Base-by-base conservation (phyloP, 2,329 filamentous ascomycete genomes). In the Talaromyces marneffei region DNA sequence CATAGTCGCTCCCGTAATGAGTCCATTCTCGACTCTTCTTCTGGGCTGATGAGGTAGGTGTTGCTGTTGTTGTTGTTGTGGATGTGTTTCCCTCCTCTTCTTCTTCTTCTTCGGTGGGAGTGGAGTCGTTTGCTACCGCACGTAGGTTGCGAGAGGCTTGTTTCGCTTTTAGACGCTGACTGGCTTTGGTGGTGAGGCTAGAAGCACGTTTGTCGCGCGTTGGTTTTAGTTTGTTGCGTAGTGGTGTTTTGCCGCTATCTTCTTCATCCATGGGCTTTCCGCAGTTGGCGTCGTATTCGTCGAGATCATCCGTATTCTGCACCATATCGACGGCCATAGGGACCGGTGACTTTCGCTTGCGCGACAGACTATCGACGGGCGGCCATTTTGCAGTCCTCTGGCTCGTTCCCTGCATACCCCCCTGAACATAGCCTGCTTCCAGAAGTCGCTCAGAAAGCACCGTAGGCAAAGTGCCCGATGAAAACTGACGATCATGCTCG, bases 371-470 rank as follows among this genome's bases (percentile, higher is more conserved):
- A 63, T 73, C 69, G 58, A 60, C 67, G 61, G 62, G 69, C 63
- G 58, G 56, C 60, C 60, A 62, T 48, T 48, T 48, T 8, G 48
- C 27, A 66, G 65, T 50, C 66, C 64, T 52, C 60, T 23, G 57
- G 37, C 60, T 65, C 62, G 20, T 35, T 27, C 37, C 48, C 10
- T 42, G 27, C 16, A 31, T n/a, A 23, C 23, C 27, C 1, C 25
- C 23, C 16, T 40, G 31, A 37, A 44, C 33, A 29, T 53, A 18
- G 4, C 33, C 27, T 16, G 50, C 68, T 60, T 74, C 70, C 5
- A 80, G 69, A 25, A 80, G 68, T 62, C 78, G 68, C 65, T 81
- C 79, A 2, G 78, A 80, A 1, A 77, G 79, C 31, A 81, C 67
- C 7, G 77, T 75, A 5, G 78, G 72, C 6, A 81, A 68, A 57